Conservation (phyloP, 371 early-diverging fungal genomes). For the Mucor sp. region DNA sequence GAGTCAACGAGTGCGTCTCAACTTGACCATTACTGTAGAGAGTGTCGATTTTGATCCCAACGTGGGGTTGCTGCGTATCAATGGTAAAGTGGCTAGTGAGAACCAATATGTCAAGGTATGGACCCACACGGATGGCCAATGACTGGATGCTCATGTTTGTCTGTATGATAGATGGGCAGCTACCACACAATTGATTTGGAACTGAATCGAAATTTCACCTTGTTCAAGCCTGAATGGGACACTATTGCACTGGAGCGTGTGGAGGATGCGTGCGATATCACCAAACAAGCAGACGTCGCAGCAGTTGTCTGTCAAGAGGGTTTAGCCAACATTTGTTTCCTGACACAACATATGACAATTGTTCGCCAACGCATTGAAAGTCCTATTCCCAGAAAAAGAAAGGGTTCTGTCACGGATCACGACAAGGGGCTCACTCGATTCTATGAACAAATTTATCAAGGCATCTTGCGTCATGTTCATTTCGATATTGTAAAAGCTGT, state of each 20-base stretch:
- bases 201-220: slow-evolving; percentile 83
- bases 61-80: slow-evolving; percentile 83
- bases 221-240: slow-evolving; percentile 94
- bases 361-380: slow-evolving; percentile 92
- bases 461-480: slow-evolving; percentile 82
- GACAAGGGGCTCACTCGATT: slow-evolving; percentile 89
- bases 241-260: slow-evolving; percentile 87
- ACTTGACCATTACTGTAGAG: slow-evolving; percentile 85
- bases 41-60: slow-evolving; percentile 88
- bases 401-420: slow-evolving; percentile 84
- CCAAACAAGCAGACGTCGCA: slow-evolving; percentile 91
- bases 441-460: slow-evolving; percentile 90
- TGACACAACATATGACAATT: slow-evolving; percentile 95
- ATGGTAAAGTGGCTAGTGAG: slow-evolving; percentile 85
- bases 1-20: slow-evolving; percentile 82
- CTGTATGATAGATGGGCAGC: slow-evolving; percentile 73
- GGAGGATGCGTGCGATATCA: slow-evolving; percentile 86
- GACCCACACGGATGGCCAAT: neutral
- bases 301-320: slow-evolving; percentile 97
- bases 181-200: slow-evolving; percentile 97
- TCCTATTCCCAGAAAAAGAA: slow-evolving; percentile 90
- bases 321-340: slow-evolving; percentile 89
- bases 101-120: slow-evolving; percentile 88
- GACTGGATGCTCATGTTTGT: neutral
- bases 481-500: slow-evolving; percentile 91